Evolutionary conservation across 108 stramenopile species (phyloP).

Genomic region (Fistulifera pelliculosa): DNA sequence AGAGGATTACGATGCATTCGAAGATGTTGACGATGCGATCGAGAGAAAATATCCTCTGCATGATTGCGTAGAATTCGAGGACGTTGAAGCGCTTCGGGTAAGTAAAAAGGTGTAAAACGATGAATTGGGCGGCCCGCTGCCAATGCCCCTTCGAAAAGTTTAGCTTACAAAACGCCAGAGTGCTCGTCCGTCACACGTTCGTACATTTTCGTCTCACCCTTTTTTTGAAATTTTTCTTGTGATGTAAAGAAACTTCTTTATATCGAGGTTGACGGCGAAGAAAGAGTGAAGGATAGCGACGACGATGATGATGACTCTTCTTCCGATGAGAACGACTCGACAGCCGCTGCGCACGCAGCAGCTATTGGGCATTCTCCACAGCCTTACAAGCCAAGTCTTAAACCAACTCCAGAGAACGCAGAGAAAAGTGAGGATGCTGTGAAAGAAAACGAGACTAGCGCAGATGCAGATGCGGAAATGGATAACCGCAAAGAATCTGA

Average conservation of each 20-base stretch:
- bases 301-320: slow-evolving; percentile 21
- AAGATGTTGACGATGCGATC: slow-evolving; percentile 19
- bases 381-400: background rate
- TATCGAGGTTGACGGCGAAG: too few relatives aligned
- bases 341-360: slow-evolving; percentile 62
- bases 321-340: slow-evolving; percentile 56
- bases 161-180: background rate
- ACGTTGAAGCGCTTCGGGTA: slow-evolving; percentile 54
- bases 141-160: background rate
- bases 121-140: background rate
- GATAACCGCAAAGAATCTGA: background rate
- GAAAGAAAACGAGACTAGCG: background rate
- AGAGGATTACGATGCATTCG: slow-evolving; percentile 46
- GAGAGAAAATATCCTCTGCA: slow-evolving; percentile 73
- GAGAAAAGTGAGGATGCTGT: slow-evolving; percentile 11
- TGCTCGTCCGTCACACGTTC: background rate
- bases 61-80: slow-evolving; percentile 79
- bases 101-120: slow-evolving; percentile 10
- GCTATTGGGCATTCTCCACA: slow-evolving; percentile 66
- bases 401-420: background rate
- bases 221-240: background rate
- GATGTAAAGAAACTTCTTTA: too few relatives aligned
- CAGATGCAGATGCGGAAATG: background rate
- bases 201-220: background rate
- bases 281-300: background rate